phyloP scores from a whole-genome alignment of 2,329 filamentous ascomycete species.

The Pleurostoma richardsiae region DNA sequence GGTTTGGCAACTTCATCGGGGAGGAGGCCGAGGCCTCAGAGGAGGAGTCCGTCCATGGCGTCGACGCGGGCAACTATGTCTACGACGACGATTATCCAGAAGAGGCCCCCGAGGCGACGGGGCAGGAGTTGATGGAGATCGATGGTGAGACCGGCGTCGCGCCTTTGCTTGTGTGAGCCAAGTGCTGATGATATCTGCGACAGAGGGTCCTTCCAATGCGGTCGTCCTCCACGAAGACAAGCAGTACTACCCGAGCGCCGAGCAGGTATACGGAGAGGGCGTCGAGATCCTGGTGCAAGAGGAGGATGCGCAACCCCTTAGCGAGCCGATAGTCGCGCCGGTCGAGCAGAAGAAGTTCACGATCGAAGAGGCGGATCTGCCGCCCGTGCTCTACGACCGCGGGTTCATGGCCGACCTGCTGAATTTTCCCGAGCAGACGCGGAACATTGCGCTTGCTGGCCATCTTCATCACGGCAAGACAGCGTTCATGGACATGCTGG shows the following conservation, averaged over 20 bases:
- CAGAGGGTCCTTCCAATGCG: conserved; percentile 85
- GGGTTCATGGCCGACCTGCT: conserved; percentile 93
- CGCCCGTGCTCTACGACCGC: conserved; percentile 80
- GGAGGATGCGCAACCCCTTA: conserved; percentile 90
- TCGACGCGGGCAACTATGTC: conserved; percentile 70
- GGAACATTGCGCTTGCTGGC: conserved; percentile 87
- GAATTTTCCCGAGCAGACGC: conserved; percentile 90
- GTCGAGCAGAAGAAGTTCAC: conserved; percentile 95
- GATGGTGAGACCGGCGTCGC: conserved; percentile 54
- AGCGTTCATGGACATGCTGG: conserved; percentile 96
- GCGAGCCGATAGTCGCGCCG: conserved; percentile 89
- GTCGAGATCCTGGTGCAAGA: conserved; percentile 96
- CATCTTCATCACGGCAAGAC: conserved; percentile 98
- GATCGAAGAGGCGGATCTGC: conserved; percentile 85
- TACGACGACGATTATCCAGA: conserved; percentile 73
- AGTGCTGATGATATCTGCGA: conserved; percentile 16
- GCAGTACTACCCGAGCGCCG: conserved; percentile 97
- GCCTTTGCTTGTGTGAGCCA: background rate
- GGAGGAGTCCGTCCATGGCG: conserved; percentile 74
- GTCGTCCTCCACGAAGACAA: conserved; percentile 99
- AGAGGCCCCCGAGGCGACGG: conserved; percentile 57
- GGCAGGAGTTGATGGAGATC: conserved; percentile 89
- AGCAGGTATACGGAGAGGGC: conserved; percentile 89
- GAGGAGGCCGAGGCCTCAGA: conserved; percentile 82
- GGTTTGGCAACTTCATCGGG: conserved; percentile 98